Base-by-base conservation (phyloP, 345 rosid genomes). In the Cardamine resedifolia region DNA sequence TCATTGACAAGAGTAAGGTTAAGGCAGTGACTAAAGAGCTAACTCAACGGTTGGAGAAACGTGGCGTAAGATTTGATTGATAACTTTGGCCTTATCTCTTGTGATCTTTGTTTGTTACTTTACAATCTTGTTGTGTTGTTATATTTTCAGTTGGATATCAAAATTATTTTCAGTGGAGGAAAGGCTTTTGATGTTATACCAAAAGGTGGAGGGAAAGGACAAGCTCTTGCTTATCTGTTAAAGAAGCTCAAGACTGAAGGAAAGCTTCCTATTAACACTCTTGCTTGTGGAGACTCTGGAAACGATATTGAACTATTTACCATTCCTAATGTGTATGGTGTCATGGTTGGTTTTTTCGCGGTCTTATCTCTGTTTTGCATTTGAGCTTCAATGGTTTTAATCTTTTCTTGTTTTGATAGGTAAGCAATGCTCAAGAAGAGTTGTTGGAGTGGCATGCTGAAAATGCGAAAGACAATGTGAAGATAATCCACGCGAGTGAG, bases 231-330 rank as follows among this genome's bases (percentile, higher is more conserved):
- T 8, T 95, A 91, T 84, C 82, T 95, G 55, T 85, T 83, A 12
- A 79, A 81, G 83, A 89, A 95, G 79, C 83, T 95, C 18, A 86
- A 82, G 75, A 43, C 66, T 63, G 88, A 81, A 79, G 88, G 96
- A 75, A 87, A 83, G 52, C 79, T 80, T 21, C 99, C 99, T 26
- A 34, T 16, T 16, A 87, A 83, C 45, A 95, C 98, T 62, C 96
- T 95, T 81, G 99, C 44, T 38, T 91, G 99, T 78, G 99, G 99
- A 21, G 99, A 91, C 71, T 95, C 99, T 41, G 99, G 99, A 75
- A 95, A 95, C 66, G 99, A 95, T 66, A 96, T 92, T 7, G 99
- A 95, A 47, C 86, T 95, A 27, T 95, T 88, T 70, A 85, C 89
- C 78, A 86, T 95, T 74, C 96, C 98, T 15, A 85, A 87, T 45